A percentile compares a stretch with the other conserved stretches of the same genome.
phyloP scores from a whole-genome alignment of 78 protist species.

The Dictyostelium citrinum region DNA sequence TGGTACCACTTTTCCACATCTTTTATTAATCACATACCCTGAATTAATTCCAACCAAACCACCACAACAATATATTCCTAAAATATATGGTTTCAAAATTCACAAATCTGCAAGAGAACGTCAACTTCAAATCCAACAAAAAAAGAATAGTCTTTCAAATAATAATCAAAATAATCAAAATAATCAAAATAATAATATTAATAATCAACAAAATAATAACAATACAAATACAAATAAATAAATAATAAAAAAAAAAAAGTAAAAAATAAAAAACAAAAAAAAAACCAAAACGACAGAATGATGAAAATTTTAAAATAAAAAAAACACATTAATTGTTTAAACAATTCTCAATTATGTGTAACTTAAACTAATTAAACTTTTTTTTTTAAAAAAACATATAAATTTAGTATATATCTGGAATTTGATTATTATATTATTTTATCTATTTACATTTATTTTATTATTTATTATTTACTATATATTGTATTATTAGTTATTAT shows the following conservation, averaged over 20 bases:
- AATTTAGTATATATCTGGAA: too few relatives aligned
- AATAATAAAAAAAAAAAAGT: neutral
- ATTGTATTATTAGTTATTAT: neutral
- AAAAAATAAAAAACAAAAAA: neutral
- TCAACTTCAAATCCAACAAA: slow-evolving; percentile 54
- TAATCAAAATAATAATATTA: neutral
- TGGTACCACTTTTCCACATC: slow-evolving; percentile 97
- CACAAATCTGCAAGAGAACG: slow-evolving; percentile 75
- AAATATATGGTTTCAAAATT: slow-evolving; percentile 92
- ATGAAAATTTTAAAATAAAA: neutral
- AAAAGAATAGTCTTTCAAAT: neutral
- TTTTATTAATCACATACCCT: slow-evolving; percentile 87
- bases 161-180: neutral
- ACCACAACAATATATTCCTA: slow-evolving; percentile 80
- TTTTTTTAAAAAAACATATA: neutral
- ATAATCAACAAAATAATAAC: neutral
- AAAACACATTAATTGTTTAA: too few relatives aligned
- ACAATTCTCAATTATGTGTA: neutral
- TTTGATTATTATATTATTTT: too few relatives aligned
- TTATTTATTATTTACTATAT: neutral
- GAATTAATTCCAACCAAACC: slow-evolving; percentile 79
- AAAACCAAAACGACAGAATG: neutral
- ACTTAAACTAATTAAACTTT: neutral
- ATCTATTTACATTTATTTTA: neutral
- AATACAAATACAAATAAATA: neutral